Evolutionary conservation across 1,284 basidiomycete species (phyloP), one percentile per base, ranked within the genome.

Genomic region (Pseudozyma pruni): DNA sequence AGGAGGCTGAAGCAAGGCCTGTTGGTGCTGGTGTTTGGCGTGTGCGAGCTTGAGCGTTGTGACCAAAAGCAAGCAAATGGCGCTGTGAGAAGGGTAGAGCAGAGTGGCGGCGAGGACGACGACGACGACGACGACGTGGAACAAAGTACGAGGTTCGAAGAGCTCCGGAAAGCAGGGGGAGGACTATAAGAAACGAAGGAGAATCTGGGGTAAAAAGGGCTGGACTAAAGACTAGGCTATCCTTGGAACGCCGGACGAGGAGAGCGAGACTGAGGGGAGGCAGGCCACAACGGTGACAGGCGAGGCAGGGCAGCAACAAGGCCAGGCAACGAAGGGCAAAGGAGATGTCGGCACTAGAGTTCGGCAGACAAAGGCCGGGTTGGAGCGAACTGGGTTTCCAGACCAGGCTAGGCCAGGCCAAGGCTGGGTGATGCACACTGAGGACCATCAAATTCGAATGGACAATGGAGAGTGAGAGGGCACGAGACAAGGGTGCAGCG

Each of bases 341-440:
- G 46, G 51, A 54, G 51, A 39, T 50, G 44, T 23, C 45, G 59
- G 44, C 43, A 39, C 49, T 39, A 53, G 44, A 39, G 31, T 56
- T 62, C 60, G 60, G 60, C 60, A 55, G 48, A 25, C 51, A 55
- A 51, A 55, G 48, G 59, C 59, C 59, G 51, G 46, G 40, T n/a
- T 17, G 47, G 14, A 29, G 27, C 9, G 25, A 19, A 14, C 34
- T 29, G 27, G 27, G 11, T 29, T 6, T 29, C 27, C 7, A 29
- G 11, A 11, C 27, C 7, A 11, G 6, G 27, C 6, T 11, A 11
- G 27, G 27, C 11, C 7, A 7, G 27, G 27, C 7, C 11, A 11
- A 11, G 27, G 11, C 7, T 11, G 27, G 27, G 27, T 29, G 27
- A 7, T 6, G 27, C 11, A 29, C 7, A n/a, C n/a, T n/a, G n/a